These are phyloP conservation scores for Somion occarium DNA, from an alignment of 1,284 basidiomycete genomes.

Conservation along the genomic window DNA sequence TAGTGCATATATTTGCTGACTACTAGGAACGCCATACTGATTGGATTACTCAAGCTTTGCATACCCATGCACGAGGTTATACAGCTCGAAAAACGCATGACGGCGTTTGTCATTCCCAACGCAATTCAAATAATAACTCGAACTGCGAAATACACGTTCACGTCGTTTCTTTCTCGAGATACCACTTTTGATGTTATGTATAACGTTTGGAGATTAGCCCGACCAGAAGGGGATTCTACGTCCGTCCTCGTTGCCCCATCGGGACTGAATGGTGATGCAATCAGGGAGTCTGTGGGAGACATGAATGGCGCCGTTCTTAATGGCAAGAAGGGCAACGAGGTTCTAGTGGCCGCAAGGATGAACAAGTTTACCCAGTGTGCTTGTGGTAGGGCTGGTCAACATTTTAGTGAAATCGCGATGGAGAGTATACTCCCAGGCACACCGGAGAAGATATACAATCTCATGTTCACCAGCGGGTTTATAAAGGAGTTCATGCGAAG, in stretches of 20 bases:
- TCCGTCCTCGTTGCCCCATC: conserved; percentile 22
- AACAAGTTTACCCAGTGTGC: conserved; percentile 67
- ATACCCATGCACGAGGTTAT: conserved; percentile 91
- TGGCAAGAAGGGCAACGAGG: conserved; percentile 8
- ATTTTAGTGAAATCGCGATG: conserved; percentile 73
- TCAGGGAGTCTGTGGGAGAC: background rate
- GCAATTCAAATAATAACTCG: conserved; percentile 89
- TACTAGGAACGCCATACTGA: background rate
- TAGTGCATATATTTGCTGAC: conserved; percentile 13
- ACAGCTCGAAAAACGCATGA: conserved; percentile 95
- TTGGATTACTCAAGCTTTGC: conserved; percentile 56
- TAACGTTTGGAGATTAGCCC: conserved; percentile 93
- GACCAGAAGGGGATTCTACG: conserved; percentile 62
- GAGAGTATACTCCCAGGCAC: conserved; percentile 82
- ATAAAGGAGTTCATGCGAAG: conserved; percentile 90
- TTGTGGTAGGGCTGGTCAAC: conserved; percentile 70
- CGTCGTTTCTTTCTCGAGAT: conserved; percentile 94
- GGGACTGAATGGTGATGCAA: conserved; percentile 1
- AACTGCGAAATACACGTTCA: conserved; percentile 86
- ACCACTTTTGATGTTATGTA: conserved; percentile 94
- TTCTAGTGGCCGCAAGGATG: conserved; percentile 14
- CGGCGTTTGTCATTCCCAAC: conserved; percentile 97
- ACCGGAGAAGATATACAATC: conserved; percentile 92
- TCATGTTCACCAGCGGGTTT: conserved; percentile 96
- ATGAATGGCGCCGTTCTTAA: conserved; percentile 11